phyloP scores from a whole-genome alignment of 495 filamentous ascomycete species.

The Aspergillus ostianus region DNA sequence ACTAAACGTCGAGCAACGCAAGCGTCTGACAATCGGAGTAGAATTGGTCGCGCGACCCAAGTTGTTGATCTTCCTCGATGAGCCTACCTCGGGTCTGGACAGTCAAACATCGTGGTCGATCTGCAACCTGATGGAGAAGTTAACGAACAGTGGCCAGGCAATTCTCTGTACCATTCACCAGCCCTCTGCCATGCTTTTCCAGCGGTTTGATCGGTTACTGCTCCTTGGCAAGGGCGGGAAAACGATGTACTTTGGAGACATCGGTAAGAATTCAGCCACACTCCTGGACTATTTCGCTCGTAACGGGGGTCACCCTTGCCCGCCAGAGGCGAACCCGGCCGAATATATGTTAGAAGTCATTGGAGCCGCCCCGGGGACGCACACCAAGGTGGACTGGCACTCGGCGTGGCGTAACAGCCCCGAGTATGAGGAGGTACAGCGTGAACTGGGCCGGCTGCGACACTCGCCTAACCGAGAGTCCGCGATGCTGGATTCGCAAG shows the following conservation, averaged over 20 bases:
- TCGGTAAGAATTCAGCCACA: conserved; percentile 55
- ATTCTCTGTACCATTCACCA: conserved; percentile 91
- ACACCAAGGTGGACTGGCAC: conserved; percentile 69
- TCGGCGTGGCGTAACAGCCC: conserved; percentile 65
- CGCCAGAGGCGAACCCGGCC: conserved; percentile 69
- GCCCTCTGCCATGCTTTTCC: conserved; percentile 81
- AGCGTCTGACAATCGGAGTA: conserved; percentile 79
- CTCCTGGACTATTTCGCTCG: conserved; percentile 70
- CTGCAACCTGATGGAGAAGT: conserved; percentile 66
- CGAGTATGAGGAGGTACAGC: conserved; percentile 60
- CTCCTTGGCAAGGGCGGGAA: conserved; percentile 71
- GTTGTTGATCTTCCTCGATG: conserved; percentile 78
- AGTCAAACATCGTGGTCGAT: conserved; percentile 82
- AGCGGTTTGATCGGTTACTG: conserved; percentile 78
- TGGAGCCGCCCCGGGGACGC: conserved; percentile 69
- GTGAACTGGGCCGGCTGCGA: conserved; percentile 62
- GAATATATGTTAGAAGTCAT: conserved; percentile 89
- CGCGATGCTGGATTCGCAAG: conserved; percentile 6
- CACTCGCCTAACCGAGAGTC: conserved; percentile 38
- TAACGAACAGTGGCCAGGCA: conserved; percentile 76
- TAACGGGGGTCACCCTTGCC: conserved; percentile 62
- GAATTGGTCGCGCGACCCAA: conserved; percentile 84
- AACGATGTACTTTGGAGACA: conserved; percentile 73
- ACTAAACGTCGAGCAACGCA: conserved; percentile 83
- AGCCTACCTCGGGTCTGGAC: conserved; percentile 80